Base-by-base conservation (phyloP, 2,329 filamentous ascomycete genomes). In the Apiospora koreana region DNA sequence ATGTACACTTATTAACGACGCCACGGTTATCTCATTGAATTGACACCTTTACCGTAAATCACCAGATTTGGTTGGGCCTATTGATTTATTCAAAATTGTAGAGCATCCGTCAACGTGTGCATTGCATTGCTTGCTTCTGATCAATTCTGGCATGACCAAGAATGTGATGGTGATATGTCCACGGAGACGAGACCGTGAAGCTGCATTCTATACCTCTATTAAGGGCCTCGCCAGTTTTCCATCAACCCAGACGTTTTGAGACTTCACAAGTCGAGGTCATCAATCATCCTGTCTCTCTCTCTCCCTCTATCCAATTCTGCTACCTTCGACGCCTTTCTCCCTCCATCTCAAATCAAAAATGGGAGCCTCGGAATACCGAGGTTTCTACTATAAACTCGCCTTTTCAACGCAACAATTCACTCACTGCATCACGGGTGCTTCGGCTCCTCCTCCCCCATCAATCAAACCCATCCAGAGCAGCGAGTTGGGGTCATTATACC, bases 401-500 rank as follows among this genome's bases (percentile, higher is more conserved):
- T 62, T 21, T 2, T 3, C 8, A 62, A n/a, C 18, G 18, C 54
- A n/a, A 38, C 4, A n/a, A 38, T n/a, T 6, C 21, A n/a, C 31
- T 62, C 21, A 62, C 54, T 62, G 54, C 54, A 62, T 62, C 31
- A 38, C 31, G 5, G 54, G 54, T 10, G 54, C 54, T 62, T 62
- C 54, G 31, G 54, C 28, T 38, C 54, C 54, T 5, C 54, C 54
- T 62, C 31, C 28, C 16, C 50, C 31, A 62, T 62, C 54, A 62
- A 62, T 62, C 54, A 62, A 38, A 2, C 54, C 54, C 54, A 62
- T 62, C 54, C 66, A 68, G 6, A 68, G 35, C 31, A 68, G 35
- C 28, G 66, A 48, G 21, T 54, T 68, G 21, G 79, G 77, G 69
- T 83, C 80, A 66, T 81, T 74, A 67, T 80, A 83, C 5, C 79